Percentiles rank a stretch among this genome's conserved stretches.
Evolutionary conservation across 2,329 filamentous ascomycete genomes (phyloP).

Genomic region (Aspergillus ustus): DNA sequence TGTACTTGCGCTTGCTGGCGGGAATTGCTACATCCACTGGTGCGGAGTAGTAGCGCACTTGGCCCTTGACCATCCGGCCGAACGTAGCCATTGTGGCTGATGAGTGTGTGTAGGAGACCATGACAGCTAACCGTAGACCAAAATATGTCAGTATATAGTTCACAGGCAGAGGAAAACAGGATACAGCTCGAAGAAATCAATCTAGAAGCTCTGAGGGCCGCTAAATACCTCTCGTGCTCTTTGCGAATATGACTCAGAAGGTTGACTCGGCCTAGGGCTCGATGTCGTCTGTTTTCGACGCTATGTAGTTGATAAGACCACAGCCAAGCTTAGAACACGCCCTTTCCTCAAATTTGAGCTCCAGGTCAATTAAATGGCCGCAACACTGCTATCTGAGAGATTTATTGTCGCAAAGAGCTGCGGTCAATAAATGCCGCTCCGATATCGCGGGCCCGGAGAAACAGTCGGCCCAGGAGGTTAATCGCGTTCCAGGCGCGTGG

Average conservation of each 20-base stretch:
- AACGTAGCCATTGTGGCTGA: slow-evolving; percentile 40
- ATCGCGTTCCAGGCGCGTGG: slow-evolving; percentile 27
- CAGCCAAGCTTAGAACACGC: slow-evolving; percentile 4
- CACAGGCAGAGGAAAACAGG: not conserved
- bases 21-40: slow-evolving; percentile 63
- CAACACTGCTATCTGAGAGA: not conserved
- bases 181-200: not conserved
- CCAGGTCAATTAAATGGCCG: slow-evolving; percentile 7
- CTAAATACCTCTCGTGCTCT: slow-evolving; percentile 2
- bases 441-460: slow-evolving; percentile 41
- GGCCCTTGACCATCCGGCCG: slow-evolving; percentile 42
- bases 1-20: slow-evolving; percentile 83
- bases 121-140: slow-evolving; percentile 18
- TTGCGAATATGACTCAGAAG: slow-evolving; percentile 19
- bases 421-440: slow-evolving; percentile 24
- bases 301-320: slow-evolving; percentile 13
- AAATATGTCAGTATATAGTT: slow-evolving; percentile 4
- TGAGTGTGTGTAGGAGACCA: slow-evolving; percentile 34
- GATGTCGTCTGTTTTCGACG: slow-evolving; percentile 2
- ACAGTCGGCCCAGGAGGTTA: slow-evolving; percentile 25
- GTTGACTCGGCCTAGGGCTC: slow-evolving; percentile 1
- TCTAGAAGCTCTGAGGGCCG: not conserved
- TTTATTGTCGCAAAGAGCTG: slow-evolving; percentile 15
- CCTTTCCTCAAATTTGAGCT: slow-evolving; percentile 3
- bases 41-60: slow-evolving; percentile 51